These are phyloP conservation scores for Apiospora aurea DNA, from an alignment of 2,329 filamentous ascomycete species.

Conservation along the genomic window DNA sequence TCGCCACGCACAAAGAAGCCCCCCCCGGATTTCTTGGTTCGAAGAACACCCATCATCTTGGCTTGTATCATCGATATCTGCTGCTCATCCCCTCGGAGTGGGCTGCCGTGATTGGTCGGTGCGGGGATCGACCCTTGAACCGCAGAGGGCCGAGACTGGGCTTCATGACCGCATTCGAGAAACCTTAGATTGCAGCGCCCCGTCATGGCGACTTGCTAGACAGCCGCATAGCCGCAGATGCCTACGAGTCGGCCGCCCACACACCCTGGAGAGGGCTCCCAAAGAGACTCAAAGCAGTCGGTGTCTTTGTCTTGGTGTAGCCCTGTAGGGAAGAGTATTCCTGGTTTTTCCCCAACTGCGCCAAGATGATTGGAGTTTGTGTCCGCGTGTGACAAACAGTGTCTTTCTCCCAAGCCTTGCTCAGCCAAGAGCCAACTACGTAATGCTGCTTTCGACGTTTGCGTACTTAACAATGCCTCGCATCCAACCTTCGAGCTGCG, in stretches of 20 bases:
- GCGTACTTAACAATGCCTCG: constrained; percentile 7
- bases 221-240: constrained; percentile 4
- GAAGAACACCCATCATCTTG: not conserved
- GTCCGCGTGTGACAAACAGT: not conserved
- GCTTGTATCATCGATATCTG: constrained; percentile 5
- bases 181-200: not conserved
- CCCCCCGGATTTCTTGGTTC: constrained; percentile 10
- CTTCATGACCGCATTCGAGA: not conserved
- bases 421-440: constrained; percentile 17
- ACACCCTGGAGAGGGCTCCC: constrained; percentile 1
- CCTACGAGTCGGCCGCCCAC: no score
- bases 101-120: not conserved
- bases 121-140: not conserved
- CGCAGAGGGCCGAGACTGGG: no score
- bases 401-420: not conserved
- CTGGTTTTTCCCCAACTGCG: constrained; percentile 1
- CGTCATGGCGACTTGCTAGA: constrained; percentile 1
- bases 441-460: not conserved
- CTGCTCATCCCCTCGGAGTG: not conserved
- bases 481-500: not conserved
- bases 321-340: not conserved
- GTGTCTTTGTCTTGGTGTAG: constrained; percentile 5
- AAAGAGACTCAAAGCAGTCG: not conserved
- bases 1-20: no score
- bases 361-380: constrained; percentile 11